Evolutionary conservation across 768 basidiomycete species (phyloP).

Genomic region (Pleurotus salmoneostramineus): DNA sequence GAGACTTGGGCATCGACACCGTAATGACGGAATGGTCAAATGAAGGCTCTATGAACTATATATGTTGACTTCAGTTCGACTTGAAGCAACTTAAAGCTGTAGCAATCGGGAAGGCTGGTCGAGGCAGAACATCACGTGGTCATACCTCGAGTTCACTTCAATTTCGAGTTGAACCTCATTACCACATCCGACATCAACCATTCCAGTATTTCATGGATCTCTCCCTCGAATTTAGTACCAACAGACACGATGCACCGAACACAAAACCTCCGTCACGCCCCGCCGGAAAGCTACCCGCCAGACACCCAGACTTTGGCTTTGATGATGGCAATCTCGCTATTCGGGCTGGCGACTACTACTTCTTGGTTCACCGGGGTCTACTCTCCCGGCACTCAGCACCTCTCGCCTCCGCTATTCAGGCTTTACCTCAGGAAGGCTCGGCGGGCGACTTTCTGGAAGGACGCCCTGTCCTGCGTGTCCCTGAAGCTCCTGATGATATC

Average conservation of each 20-base stretch:
- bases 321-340: slow-evolving; percentile 69
- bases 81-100: too few relatives aligned
- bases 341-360: slow-evolving; percentile 53
- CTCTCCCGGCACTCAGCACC: slow-evolving; percentile 60
- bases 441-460: slow-evolving; percentile 45
- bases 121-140: too few relatives aligned
- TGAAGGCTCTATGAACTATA: too few relatives aligned
- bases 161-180: not conserved
- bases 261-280: slow-evolving; percentile 8
- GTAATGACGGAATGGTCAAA: too few relatives aligned
- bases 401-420: slow-evolving; percentile 29
- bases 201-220: not conserved
- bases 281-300: slow-evolving; percentile 18
- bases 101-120: too few relatives aligned
- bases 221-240: slow-evolving; percentile 43
- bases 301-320: slow-evolving; percentile 57
- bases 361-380: slow-evolving; percentile 66
- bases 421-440: not conserved
- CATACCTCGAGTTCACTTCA: too few relatives aligned
- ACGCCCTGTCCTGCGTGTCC: slow-evolving; percentile 48
- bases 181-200: not conserved
- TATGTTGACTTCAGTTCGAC: too few relatives aligned
- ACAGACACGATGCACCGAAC: slow-evolving; percentile 26
- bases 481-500: slow-evolving; percentile 55
- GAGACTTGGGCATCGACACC: too few relatives aligned